Evolutionary conservation across 164 flowering plant genomes (phyloP).

Genomic region (Macadamia tetraphylla): DNA sequence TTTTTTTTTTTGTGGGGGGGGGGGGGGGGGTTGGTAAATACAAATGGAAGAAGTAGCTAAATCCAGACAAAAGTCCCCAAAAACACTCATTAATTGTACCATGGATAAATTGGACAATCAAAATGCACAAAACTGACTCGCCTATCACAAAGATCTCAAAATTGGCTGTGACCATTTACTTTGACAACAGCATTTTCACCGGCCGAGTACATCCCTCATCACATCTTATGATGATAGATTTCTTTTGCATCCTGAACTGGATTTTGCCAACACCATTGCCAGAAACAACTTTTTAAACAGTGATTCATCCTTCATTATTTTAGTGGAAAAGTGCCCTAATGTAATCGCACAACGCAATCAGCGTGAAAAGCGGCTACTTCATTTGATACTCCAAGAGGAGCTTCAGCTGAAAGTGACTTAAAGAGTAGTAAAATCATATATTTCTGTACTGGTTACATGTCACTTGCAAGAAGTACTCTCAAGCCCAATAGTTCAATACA

Average conservation of each 20-base stretch:
- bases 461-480: slow-evolving; percentile 58
- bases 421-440: slow-evolving; percentile 43
- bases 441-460: slow-evolving; percentile 44
- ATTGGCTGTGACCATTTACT: background rate
- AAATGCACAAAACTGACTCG: no score
- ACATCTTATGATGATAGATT: slow-evolving; percentile 46
- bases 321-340: slow-evolving; percentile 66
- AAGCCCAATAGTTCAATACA: slow-evolving; percentile 74
- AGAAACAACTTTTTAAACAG: slow-evolving; percentile 35
- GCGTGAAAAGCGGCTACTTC: slow-evolving; percentile 67
- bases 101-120: no score
- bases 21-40: no score
- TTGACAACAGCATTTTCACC: slow-evolving; percentile 41
- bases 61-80: background rate
- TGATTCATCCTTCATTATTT: slow-evolving; percentile 76
- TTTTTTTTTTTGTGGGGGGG: no score
- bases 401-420: slow-evolving; percentile 56
- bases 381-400: slow-evolving; percentile 71
- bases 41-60: no score
- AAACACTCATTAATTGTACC: background rate
- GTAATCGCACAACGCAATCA: slow-evolving; percentile 32
- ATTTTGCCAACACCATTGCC: slow-evolving; percentile 42
- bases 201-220: slow-evolving; percentile 64
- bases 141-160: no score
- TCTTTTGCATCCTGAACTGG: slow-evolving; percentile 80